Conservation (phyloP, 768 basidiomycete genomes). For the Guyanaporus albipodus region DNA sequence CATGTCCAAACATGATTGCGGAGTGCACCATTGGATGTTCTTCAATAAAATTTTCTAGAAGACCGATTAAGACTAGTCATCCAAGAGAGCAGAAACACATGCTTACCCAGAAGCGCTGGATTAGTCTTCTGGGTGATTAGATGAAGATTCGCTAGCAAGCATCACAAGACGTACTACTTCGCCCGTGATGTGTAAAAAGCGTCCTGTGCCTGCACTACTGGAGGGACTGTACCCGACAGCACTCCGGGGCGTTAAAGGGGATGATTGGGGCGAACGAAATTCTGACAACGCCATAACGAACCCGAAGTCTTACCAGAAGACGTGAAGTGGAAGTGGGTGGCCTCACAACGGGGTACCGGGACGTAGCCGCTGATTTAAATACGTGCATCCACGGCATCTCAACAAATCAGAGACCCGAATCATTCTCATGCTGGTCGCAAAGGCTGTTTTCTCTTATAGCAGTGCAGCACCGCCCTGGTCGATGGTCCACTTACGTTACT, state of each 20-base stretch:
- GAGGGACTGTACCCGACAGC: neutral
- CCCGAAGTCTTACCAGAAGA: slow-evolving; percentile 9
- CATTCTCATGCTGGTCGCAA: no score
- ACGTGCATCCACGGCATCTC: no score
- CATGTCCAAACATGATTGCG: slow-evolving; percentile 22
- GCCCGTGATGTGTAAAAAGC: slow-evolving; percentile 15
- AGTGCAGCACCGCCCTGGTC: no score
- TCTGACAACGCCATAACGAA: slow-evolving; percentile 2
- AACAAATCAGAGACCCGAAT: no score
- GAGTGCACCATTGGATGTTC: slow-evolving; percentile 15
- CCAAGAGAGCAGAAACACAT: neutral
- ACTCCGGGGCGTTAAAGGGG: neutral
- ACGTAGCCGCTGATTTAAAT: neutral
- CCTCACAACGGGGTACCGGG: neutral
- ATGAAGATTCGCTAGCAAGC: neutral
- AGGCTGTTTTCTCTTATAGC: no score
- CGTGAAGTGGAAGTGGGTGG: neutral
- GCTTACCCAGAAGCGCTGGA: slow-evolving; percentile 16
- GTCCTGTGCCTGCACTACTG: neutral
- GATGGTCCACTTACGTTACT: no score
- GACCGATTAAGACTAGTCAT: neutral
- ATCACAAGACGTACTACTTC: slow-evolving; percentile 12
- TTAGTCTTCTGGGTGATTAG: slow-evolving; percentile 13
- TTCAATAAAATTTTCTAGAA: slow-evolving; percentile 12
- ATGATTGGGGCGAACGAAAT: neutral